Base-by-base conservation (phyloP, 805 yeast genomes). In the Teunomyces cretensis region DNA sequence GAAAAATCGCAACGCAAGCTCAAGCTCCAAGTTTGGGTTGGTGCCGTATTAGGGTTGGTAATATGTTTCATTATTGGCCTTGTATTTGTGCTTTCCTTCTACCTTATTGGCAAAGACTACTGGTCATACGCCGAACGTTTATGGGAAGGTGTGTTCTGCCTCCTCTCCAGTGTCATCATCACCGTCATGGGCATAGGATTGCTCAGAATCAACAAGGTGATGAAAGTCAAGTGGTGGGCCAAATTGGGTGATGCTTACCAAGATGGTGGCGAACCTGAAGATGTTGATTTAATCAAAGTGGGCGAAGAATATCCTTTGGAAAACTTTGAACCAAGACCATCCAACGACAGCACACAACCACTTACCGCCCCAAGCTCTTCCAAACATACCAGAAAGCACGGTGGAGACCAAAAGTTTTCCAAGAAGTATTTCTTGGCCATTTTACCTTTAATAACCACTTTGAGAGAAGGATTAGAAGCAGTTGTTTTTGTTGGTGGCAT, bases 111-210 rank as follows among this genome's bases (percentile, higher is more conserved):
- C 12, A 80, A 83, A 19, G 95, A 90, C 65, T 68, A 88, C 43
- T 90, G 97, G 97, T 79, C 91, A 7, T 69, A 81, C 48, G 85
- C 96, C 33, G 97, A 90, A 61, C 81, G 94, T 56, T 74, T 88
- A 43, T 90, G 96, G 87, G 97, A 90, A 61, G 96, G 96, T 6
- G 66, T 83, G 0, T 81, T 90, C 58, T 85, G 92, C 54, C 73
- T 91, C 11, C 62, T 89, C 26, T 89, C 96, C 2, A 80, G 94
- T 14, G 56, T 85, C 1, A 80, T 90, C 47, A 90, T 90, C 48
- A 86, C 96, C 1, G 67, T 83, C 6, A 89, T 90, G 97, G 97
- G 97, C 0, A 58, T 88, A 28, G 86, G 92, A 44, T 80, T 90
- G 60, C 71, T 90, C 49, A 74, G 96, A 50, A 78, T 90, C 60